phyloP scores from a whole-genome alignment of 148 eudicot species.

The Fallopia convolvulus region DNA sequence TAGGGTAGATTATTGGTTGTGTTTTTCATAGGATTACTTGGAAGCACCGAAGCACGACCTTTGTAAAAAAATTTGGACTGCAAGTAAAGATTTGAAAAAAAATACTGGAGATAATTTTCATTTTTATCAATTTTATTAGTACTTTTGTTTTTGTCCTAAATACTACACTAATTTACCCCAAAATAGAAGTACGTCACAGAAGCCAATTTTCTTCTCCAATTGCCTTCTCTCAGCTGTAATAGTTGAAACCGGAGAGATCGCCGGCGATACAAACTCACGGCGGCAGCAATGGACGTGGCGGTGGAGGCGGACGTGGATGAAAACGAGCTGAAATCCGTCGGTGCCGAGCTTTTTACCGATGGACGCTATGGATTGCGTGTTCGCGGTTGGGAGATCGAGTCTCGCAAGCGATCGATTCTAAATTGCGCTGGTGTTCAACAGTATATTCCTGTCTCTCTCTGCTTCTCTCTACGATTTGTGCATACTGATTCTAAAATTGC shows the following conservation, averaged over 20 bases:
- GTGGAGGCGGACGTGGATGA: constrained; percentile 54
- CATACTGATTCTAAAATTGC: not conserved
- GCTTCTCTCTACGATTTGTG: not conserved
- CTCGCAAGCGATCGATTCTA: constrained; percentile 62
- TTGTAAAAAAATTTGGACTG: no score
- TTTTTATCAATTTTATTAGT: no score
- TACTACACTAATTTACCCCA: not conserved
- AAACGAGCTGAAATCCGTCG: constrained; percentile 52
- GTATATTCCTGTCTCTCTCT: constrained; percentile 29
- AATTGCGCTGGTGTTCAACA: constrained; percentile 40
- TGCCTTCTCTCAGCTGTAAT: not conserved
- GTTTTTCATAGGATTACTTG: no score
- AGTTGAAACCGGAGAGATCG: constrained; percentile 6
- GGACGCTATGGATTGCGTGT: constrained; percentile 64
- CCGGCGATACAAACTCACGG: constrained; percentile 2
- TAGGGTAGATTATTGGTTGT: no score
- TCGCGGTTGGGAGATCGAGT: constrained; percentile 85
- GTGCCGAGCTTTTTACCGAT: constrained; percentile 55
- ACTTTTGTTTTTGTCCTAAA: not conserved
- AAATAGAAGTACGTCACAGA: not conserved
- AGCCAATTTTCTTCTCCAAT: not conserved
- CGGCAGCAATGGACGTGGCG: constrained; percentile 39
- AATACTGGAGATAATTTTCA: no score
- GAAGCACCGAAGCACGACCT: no score
- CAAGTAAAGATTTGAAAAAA: no score